Evolutionary conservation across 352 stramenopile species (phyloP), one percentile per base, ranked within the genome.

Genomic region (Plasmopara viticola): DNA sequence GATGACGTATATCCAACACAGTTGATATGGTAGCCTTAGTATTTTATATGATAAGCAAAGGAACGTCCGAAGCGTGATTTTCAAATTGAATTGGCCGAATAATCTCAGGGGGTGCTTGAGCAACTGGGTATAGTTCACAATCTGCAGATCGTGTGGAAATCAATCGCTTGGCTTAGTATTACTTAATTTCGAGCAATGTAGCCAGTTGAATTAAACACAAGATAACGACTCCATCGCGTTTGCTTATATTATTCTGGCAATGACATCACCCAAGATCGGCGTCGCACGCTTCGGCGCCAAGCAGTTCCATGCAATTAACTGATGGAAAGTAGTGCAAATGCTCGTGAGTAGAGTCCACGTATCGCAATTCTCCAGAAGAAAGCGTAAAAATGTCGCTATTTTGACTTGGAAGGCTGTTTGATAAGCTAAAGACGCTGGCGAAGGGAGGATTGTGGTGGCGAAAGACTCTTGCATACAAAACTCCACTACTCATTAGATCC

Each of bases 281-380:
- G 37, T 91, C 80, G 51, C 72, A 87, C 4, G 63, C 72, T 9
- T 64, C 66, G 13, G 65, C 67, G 2, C 83, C 83, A 28, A 93
- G 62, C 12, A 87, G 44, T 44, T 90, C 83, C n/a, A 93, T 71
- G 44, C 79, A 90, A 53, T 89, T 86, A 15, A 86, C 64, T 0
- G 78, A 64, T 6, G 83, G 79, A 28, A 93, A 93, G 52, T 86
- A 93, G 50, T 78, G 74, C 13, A 93, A 53, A 13, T 56, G 64
- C 18, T 89, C 78, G 42, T 62, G 57, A 12, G 46, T 43, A 48
- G 70, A 66, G 39, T 87, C 64, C 10, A 89, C 56, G 35, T 71
- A 77, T 42, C 74, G 70, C 12, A 84, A 45, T 18, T 81, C 61
- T 4, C 75, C 73, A 13, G 77, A 57, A 10, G 39, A 64, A 28